Conservation (phyloP, 306 rosid species). For the Cucurbita moschata region DNA sequence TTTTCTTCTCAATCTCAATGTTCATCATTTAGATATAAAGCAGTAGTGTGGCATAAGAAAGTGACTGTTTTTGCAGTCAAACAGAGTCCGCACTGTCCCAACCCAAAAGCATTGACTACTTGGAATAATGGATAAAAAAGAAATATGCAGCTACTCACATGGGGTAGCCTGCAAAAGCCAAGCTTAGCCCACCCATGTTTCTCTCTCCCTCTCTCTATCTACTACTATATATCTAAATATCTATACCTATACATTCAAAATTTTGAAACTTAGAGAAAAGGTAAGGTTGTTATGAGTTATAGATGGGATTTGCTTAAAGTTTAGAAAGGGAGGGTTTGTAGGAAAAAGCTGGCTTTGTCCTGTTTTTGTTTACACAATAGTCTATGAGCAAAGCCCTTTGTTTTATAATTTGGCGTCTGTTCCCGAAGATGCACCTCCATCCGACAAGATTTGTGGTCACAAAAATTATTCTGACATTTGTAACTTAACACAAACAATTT, state of each 20-base stretch:
- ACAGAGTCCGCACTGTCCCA: constrained; percentile 13
- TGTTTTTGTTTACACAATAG: not conserved
- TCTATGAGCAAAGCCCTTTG: not conserved
- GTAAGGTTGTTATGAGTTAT: not conserved
- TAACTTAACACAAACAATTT: not conserved
- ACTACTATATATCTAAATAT: not conserved
- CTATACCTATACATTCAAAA: not conserved
- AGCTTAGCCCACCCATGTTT: not conserved
- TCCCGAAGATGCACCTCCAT: not conserved
- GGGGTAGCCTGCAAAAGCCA: constrained; percentile 19
- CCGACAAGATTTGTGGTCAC: constrained; percentile 1
- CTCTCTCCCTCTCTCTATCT: no score
- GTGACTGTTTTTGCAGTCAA: constrained; percentile 30
- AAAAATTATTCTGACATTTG: not conserved
- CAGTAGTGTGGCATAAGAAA: constrained; percentile 19
- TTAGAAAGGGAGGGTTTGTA: not conserved
- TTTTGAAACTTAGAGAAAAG: not conserved
- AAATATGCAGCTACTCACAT: constrained; percentile 23
- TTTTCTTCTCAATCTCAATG: not conserved
- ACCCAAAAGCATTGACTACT: constrained; percentile 29
- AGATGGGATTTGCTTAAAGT: not conserved
- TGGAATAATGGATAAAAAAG: constrained; percentile 11
- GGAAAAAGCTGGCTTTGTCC: not conserved
- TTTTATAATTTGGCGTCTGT: not conserved
- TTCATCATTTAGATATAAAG: constrained; percentile 15